Base-by-base conservation (phyloP, 495 filamentous ascomycete genomes). In the Penicillium samsonianum region DNA sequence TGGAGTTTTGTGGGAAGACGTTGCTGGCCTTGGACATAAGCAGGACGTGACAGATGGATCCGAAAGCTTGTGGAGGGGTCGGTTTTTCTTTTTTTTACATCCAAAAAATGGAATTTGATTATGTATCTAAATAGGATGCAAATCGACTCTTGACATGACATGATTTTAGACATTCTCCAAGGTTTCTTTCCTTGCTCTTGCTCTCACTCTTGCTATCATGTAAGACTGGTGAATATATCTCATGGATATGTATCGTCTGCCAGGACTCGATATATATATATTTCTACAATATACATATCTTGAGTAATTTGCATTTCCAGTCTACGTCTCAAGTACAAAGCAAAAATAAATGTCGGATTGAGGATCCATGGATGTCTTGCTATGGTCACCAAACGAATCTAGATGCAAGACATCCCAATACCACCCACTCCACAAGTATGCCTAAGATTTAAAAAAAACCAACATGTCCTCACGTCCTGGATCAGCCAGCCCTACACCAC, bases 61-160 rank as follows among this genome's bases (percentile, higher is more conserved):
- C 65, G 62, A 65, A 50, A 65, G 68, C 69, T 69, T 66, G 62
- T 61, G 63, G 54, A 60, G 49, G 69, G 68, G 71, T 74, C 71
- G 69, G 69, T 75, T 73, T 70, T 65, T 51, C 72, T 68, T 69
- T 71, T 67, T 72, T 67, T 68, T 65, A 62, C 63, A 66, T 65
- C 65, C 59, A 58, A 69, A 71, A 68, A 76, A 71, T 70, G 69
- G 62, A 70, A 63, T 59, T 71, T 67, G 67, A 68, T 71, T 71
- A 62, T 76, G 75, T 76, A 75, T 75, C 75, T 75, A 75, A 67
- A 66, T 64, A 67, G 63, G 73, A 74, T 78, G 75, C 75, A 74
- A 69, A 69, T 75, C 70, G 72, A 71, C 69, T 64, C 67, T 73
- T 77, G 72, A 73, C 70, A 75, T 75, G 72, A 75, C 68, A 71